Evolutionary conservation across 768 basidiomycete genomes (phyloP), one percentile per base, ranked within the genome.

Genomic region (Antrodiella citrinella): DNA sequence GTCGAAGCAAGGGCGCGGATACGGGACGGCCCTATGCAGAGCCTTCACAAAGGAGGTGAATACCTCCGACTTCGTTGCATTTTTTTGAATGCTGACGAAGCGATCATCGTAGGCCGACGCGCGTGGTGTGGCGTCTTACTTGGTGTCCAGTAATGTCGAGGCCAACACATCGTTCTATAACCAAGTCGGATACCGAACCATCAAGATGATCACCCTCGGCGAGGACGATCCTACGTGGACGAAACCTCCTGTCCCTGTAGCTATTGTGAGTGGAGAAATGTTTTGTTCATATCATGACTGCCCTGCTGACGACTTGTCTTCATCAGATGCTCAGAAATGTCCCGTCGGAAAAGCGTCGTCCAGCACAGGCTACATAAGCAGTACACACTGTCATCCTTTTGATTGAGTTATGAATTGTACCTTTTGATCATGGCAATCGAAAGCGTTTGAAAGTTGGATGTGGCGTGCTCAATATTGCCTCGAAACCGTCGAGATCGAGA

Each of bases 211-310:
- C n/a, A 13, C 35, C 3, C 9, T 57, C 1, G 57, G 54, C 1
- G 41, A 24, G 1, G 49, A 49, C 22, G 40, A 57, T 46, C 57
- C 54, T 1, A 40, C 25, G 13, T 55, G 57, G 57, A 35, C 30
- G 11, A 41, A 50, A 20, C n/a, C 15, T 2, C 51, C 57, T 1
- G 54, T 57, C 2, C 15, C 23, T 5, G 24, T 57, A 9, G 51
- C 45, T 25, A 41, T 55, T 23, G 54, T 55, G 25, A 25, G 56
- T 40, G n/a, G 35, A n/a, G n/a, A n/a, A n/a, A n/a, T n/a, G n/a
- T n/a, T n/a, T n/a, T n/a, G n/a, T n/a, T n/a, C n/a, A n/a, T n/a
- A n/a, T n/a, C n/a, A n/a, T n/a, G n/a, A n/a, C n/a, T n/a, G n/a
- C n/a, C n/a, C n/a, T n/a, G n/a, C n/a, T n/a, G n/a, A n/a, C n/a